Evolutionary conservation across 1,284 basidiomycete genomes (phyloP).

Genomic region (Pterula multifida): DNA sequence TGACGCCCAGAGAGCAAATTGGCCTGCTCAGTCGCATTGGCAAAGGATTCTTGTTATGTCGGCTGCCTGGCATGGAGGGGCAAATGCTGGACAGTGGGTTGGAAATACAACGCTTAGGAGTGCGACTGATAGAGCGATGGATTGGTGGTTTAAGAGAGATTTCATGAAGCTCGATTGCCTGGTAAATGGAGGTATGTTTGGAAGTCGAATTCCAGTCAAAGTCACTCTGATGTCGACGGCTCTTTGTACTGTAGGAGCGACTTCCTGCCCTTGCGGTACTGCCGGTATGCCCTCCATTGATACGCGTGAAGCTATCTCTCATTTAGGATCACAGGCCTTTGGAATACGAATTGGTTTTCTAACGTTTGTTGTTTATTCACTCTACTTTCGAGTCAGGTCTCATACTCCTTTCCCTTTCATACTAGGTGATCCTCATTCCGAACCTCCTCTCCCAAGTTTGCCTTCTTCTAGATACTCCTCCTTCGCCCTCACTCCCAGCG

Average conservation of each 20-base stretch:
- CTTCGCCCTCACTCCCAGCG: constrained; percentile 4
- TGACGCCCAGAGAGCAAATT: constrained; percentile 31
- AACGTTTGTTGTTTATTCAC: constrained; percentile 17
- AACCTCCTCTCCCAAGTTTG: constrained; percentile 30
- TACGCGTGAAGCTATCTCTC: not conserved
- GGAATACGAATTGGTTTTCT: constrained; percentile 44
- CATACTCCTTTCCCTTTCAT: not conserved
- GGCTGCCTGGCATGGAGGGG: constrained; percentile 28
- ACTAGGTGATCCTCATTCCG: constrained; percentile 30
- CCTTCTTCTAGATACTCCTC: constrained; percentile 22
- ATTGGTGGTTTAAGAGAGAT: constrained; percentile 38
- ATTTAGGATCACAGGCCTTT: constrained; percentile 14
- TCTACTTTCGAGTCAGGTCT: not conserved
- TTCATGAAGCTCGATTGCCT: constrained; percentile 28
- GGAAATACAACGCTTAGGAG: constrained; percentile 18
- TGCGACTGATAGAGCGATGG: constrained; percentile 27
- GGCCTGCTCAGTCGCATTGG: constrained; percentile 38
- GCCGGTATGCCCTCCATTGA: constrained; percentile 18
- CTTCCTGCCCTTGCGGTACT: constrained; percentile 27
- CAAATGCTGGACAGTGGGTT: constrained; percentile 15
- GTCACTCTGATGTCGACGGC: not conserved
- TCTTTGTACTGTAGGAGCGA: not conserved
- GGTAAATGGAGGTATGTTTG: constrained; percentile 23
- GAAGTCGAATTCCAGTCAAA: too few relatives aligned
- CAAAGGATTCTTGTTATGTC: constrained; percentile 24